Percentiles rank a stretch among this genome's conserved stretches.
Evolutionary conservation across 352 stramenopile genomes (phyloP).

Genomic region (Phytopythium sindhum): DNA sequence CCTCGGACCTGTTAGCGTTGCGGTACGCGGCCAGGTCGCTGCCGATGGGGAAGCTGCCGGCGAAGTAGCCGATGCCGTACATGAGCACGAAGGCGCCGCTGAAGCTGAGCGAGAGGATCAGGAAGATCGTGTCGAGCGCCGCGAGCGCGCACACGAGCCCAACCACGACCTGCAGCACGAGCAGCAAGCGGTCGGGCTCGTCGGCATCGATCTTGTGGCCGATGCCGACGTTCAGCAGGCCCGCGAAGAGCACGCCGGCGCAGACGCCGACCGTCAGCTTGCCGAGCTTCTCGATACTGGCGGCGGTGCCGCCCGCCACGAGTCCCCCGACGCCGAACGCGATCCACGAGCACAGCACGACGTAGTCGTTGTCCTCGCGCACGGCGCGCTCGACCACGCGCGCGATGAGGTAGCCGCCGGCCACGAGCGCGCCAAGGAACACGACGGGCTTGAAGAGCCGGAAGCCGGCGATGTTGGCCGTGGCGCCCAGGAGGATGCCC

Average conservation of each 20-base stretch:
- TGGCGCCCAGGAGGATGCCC: slow-evolving; percentile 24
- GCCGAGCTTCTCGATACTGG: slow-evolving; percentile 26
- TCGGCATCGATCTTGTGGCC: slow-evolving; percentile 27
- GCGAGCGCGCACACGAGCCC: slow-evolving; percentile 16
- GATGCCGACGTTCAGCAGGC: slow-evolving; percentile 26
- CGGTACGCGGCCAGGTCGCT: slow-evolving; percentile 48
- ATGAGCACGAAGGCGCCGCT: slow-evolving; percentile 43
- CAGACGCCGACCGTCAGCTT: slow-evolving; percentile 30
- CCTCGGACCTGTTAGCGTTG: slow-evolving; percentile 9
- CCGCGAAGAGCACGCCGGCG: slow-evolving; percentile 30
- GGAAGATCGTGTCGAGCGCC: slow-evolving; percentile 24
- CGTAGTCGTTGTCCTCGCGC: slow-evolving; percentile 22
- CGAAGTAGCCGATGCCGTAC: slow-evolving; percentile 71
- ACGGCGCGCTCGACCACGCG: slow-evolving; percentile 20
- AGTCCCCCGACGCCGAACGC: slow-evolving; percentile 35
- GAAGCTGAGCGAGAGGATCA: slow-evolving; percentile 56
- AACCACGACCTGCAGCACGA: slow-evolving; percentile 18
- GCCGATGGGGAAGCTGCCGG: slow-evolving; percentile 57
- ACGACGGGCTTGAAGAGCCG: slow-evolving; percentile 32
- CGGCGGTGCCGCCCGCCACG: slow-evolving; percentile 17
- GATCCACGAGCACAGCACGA: slow-evolving; percentile 33
- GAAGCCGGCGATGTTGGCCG: slow-evolving; percentile 41
- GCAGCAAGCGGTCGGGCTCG: slow-evolving; percentile 21
- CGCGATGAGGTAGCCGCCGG: slow-evolving; percentile 28
- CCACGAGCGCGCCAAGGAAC: slow-evolving; percentile 28